phyloP scores from a whole-genome alignment of 129 eudicot genomes.

The Arctium lappa region DNA sequence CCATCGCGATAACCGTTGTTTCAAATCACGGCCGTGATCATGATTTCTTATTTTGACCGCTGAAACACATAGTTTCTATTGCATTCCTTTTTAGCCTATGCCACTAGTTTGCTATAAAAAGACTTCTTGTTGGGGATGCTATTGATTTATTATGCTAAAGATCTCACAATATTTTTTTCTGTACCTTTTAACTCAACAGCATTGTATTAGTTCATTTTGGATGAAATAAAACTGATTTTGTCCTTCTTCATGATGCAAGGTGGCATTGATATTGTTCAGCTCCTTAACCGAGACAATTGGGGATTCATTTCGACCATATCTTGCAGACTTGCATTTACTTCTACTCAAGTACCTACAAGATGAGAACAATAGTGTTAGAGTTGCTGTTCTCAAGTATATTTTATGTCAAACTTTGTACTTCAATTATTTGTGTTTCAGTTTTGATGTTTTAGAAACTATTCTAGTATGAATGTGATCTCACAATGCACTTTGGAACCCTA shows the following conservation, averaged over 20 bases:
- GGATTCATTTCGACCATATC: conserved; percentile 78
- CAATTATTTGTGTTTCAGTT: neutral
- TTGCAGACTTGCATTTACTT: conserved; percentile 66
- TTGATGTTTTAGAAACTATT: neutral
- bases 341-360: conserved; percentile 81
- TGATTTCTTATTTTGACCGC: too few relatives aligned
- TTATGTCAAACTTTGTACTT: neutral
- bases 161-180: neutral
- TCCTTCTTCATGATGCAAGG: conserved; percentile 50
- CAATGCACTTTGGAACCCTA: conserved; percentile 12
- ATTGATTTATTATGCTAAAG: neutral
- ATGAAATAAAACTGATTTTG: conserved; percentile 20
- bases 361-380: conserved; percentile 80
- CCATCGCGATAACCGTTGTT: too few relatives aligned
- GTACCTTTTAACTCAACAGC: neutral
- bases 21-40: too few relatives aligned
- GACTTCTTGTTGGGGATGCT: neutral
- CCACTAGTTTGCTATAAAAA: neutral
- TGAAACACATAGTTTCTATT: too few relatives aligned
- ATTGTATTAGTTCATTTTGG: neutral
- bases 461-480: neutral
- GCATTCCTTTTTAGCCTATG: neutral
- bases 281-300: conserved; percentile 87
- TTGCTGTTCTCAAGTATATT: conserved; percentile 86
- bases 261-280: conserved; percentile 85